Evolutionary conservation across 345 rosid genomes (phyloP).

Genomic region (Odontarrhena argentea): DNA sequence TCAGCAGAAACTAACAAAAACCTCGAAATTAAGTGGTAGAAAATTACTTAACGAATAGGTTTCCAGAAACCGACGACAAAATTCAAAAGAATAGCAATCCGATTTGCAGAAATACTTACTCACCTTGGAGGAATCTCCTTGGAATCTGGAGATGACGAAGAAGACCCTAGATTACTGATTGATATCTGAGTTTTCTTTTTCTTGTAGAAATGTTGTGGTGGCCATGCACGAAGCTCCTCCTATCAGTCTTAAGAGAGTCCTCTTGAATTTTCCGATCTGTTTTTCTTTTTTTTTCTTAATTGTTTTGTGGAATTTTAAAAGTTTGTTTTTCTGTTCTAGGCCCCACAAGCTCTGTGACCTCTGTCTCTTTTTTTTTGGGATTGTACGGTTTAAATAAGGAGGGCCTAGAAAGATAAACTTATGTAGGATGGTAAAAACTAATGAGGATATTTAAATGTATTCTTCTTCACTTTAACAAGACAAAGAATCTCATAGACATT

Average conservation of each 20-base stretch:
- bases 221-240: slow-evolving; percentile 40
- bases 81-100: neutral
- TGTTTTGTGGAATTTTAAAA: neutral
- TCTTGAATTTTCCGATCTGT: slow-evolving; percentile 34
- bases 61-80: neutral
- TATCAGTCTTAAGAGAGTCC: neutral
- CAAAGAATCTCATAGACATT: too few relatives aligned
- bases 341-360: slow-evolving; percentile 12
- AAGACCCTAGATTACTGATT: slow-evolving; percentile 2
- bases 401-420: slow-evolving; percentile 14
- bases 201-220: slow-evolving; percentile 23
- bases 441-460: too few relatives aligned
- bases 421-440: too few relatives aligned
- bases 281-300: neutral
- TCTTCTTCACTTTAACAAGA: too few relatives aligned
- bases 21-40: slow-evolving; percentile 3
- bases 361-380: neutral
- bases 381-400: slow-evolving; percentile 26
- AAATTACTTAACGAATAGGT: slow-evolving; percentile 13
- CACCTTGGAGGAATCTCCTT: slow-evolving; percentile 11
- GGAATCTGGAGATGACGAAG: neutral
- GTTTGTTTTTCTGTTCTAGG: neutral
- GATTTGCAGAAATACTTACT: slow-evolving; percentile 24
- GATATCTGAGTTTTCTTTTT: slow-evolving; percentile 15
- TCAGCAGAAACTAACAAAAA: neutral